phyloP scores from a whole-genome alignment of 1,139 yeast species.

The Candida gigantensis region DNA sequence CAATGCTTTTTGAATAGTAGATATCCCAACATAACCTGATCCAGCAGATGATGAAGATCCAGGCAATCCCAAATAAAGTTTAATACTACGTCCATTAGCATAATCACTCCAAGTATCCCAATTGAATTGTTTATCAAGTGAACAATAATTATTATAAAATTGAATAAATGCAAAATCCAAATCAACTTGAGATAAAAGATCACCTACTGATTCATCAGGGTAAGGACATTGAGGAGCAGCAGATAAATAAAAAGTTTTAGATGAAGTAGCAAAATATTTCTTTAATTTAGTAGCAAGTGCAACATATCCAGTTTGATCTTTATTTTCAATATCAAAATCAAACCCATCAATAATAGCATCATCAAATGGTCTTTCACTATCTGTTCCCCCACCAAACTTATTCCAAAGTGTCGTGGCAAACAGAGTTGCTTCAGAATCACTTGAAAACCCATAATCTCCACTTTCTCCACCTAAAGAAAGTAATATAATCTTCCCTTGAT shows the following conservation, averaged over 20 bases:
- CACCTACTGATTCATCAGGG: constrained; percentile 80
- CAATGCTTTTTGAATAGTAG: constrained; percentile 16
- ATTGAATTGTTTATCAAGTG: constrained; percentile 31
- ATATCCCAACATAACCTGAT: constrained; percentile 22
- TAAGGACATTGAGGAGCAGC: constrained; percentile 93
- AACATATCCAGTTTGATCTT: constrained; percentile 52
- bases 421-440: constrained; percentile 56
- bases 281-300: constrained; percentile 63
- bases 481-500: constrained; percentile 61
- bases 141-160: constrained; percentile 86
- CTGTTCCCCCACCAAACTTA: constrained; percentile 75
- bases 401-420: constrained; percentile 79
- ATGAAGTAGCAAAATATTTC: constrained; percentile 44
- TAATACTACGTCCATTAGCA: constrained; percentile 24
- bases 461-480: constrained; percentile 82
- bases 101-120: constrained; percentile 28
- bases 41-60: constrained; percentile 24
- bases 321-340: constrained; percentile 42
- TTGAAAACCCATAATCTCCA: constrained; percentile 69
- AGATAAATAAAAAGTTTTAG: constrained; percentile 68
- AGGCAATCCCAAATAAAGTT: constrained; percentile 31
- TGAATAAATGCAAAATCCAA: constrained; percentile 84
- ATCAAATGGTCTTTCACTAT: constrained; percentile 69
- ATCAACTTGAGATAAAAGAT: constrained; percentile 55
- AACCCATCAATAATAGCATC: constrained; percentile 42